Conservation (phyloP, 495 filamentous ascomycete genomes). For the Penicillium riverlandense region DNA sequence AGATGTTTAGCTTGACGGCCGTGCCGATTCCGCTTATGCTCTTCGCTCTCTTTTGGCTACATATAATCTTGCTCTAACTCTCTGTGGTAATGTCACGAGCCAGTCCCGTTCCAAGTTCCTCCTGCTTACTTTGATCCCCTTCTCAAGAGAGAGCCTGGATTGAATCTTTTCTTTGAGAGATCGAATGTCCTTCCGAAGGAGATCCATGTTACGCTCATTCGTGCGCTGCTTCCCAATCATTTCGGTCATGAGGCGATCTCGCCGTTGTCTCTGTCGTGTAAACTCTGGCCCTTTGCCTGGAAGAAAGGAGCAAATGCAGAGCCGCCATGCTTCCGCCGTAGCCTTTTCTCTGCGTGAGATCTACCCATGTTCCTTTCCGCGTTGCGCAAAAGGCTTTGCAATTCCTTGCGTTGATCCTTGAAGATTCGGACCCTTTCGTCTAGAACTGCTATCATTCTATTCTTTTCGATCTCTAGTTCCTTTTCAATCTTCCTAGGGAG, state of each 20-base stretch:
- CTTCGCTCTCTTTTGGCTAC: no score
- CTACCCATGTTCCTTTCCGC: conserved; percentile 1
- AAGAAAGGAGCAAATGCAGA: conserved; percentile 1
- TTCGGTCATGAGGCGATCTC: not conserved
- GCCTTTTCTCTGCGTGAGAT: conserved; percentile 3
- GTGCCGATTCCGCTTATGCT: no score
- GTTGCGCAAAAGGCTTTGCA: not conserved
- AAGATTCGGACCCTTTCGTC: not conserved
- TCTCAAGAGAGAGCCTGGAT: not conserved
- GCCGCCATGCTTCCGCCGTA: conserved; percentile 1
- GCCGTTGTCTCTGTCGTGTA: not conserved
- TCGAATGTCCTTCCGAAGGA: not conserved
- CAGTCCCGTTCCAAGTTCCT: no score
- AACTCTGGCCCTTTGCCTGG: conserved; percentile 1
- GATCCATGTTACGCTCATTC: conserved; percentile 1
- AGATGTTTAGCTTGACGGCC: no score
- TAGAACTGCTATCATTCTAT: no score
- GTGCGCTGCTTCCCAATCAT: conserved; percentile 4
- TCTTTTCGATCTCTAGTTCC: no score
- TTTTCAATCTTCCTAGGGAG: not conserved
- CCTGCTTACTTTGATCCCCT: no score
- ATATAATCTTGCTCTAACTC: no score
- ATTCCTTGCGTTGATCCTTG: not conserved
- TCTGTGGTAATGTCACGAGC: no score
- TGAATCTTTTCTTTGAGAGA: not conserved